Conservation (phyloP, 768 basidiomycete species). For the Tulasnella sp. region DNA sequence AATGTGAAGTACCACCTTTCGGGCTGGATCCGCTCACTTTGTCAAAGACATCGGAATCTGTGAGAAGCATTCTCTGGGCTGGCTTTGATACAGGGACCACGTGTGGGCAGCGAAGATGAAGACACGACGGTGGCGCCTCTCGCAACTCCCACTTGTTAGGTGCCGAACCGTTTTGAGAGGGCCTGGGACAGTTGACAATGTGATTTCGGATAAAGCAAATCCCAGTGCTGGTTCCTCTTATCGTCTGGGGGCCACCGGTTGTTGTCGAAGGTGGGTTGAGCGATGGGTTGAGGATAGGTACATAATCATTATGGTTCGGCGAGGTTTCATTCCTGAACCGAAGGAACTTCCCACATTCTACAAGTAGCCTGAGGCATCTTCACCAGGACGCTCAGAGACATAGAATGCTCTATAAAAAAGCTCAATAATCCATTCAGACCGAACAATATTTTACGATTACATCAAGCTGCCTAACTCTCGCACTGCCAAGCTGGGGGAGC, state of each 20-base stretch:
- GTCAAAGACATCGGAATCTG: background rate
- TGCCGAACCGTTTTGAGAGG: background rate
- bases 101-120: constrained; percentile 2
- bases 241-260: background rate
- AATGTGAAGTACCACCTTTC: background rate
- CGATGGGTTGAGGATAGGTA: background rate
- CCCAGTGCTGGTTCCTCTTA: background rate
- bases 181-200: background rate
- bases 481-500: background rate
- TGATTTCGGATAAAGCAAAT: background rate
- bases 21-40: background rate
- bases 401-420: background rate
- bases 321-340: background rate
- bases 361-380: background rate
- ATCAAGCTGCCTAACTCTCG: background rate
- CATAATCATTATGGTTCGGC: background rate
- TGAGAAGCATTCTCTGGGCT: background rate
- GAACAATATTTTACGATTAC: background rate
- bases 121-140: background rate
- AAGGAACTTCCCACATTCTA: background rate
- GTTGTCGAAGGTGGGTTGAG: background rate
- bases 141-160: background rate
- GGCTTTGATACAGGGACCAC: background rate
- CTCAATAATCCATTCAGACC: background rate
- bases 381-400: background rate